phyloP scores from a whole-genome alignment of 345 rosid species.

The Dipteronia sinensis region DNA sequence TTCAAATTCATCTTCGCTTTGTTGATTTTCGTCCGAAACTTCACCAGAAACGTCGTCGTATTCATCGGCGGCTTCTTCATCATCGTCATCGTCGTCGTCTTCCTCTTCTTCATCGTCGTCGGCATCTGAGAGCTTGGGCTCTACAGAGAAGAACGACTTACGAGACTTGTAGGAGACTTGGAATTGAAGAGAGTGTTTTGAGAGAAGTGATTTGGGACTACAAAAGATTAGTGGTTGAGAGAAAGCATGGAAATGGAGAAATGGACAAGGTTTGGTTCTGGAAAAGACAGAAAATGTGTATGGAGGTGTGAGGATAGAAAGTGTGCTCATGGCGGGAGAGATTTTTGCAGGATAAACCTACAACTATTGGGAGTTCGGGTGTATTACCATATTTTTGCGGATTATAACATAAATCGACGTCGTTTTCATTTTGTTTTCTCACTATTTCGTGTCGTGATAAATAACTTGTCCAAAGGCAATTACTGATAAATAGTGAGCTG shows the following conservation, averaged over 20 bases:
- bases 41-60: constrained; percentile 53
- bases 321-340: constrained; percentile 66
- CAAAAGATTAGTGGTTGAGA: constrained; percentile 30
- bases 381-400: background rate
- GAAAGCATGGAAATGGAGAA: constrained; percentile 22
- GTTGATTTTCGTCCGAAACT: constrained; percentile 38
- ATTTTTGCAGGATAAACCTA: constrained; percentile 16
- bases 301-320: constrained; percentile 43
- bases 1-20: constrained; percentile 57
- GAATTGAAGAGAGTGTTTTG: constrained; percentile 22
- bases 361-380: background rate
- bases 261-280: constrained; percentile 26
- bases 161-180: constrained; percentile 42
- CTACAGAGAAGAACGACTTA: constrained; percentile 47
- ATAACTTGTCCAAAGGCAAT: too few species aligned
- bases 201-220: constrained; percentile 35
- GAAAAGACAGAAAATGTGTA: constrained; percentile 20
- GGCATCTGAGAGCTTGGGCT: constrained; percentile 62
- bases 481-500: too few species aligned
- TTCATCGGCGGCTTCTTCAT: constrained; percentile 62
- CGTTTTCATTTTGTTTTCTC: background rate
- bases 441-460: too few species aligned
- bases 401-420: background rate
- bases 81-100: constrained; percentile 50
- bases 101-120: constrained; percentile 55